These are phyloP conservation scores for Paraleonurus japonicus DNA, from an alignment of 257 asterid genomes.

Conservation along the genomic window DNA sequence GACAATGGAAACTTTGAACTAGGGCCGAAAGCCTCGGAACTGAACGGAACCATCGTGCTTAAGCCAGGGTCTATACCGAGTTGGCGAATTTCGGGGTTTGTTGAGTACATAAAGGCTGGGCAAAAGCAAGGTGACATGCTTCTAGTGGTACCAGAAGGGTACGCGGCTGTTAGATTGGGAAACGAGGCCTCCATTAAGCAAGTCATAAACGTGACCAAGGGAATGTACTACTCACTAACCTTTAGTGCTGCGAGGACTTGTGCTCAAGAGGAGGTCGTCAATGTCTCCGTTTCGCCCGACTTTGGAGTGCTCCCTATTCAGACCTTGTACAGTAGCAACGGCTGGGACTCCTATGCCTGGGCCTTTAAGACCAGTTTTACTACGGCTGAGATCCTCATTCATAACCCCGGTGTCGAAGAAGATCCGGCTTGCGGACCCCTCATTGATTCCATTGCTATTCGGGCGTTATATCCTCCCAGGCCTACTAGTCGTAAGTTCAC, in stretches of 20 bases:
- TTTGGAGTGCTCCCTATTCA: slow-evolving; percentile 78
- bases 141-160: slow-evolving; percentile 89
- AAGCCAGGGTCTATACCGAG: slow-evolving; percentile 68
- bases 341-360: slow-evolving; percentile 98
- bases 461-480: slow-evolving; percentile 73
- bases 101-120: slow-evolving; percentile 92
- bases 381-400: slow-evolving; percentile 58
- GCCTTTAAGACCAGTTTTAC: slow-evolving; percentile 52
- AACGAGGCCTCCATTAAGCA: slow-evolving; percentile 93
- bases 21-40: slow-evolving; percentile 47
- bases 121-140: slow-evolving; percentile 97
- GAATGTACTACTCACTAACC: slow-evolving; percentile 78
- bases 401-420: slow-evolving; percentile 87
- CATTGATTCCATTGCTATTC: slow-evolving; percentile 76
- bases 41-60: slow-evolving; percentile 69
- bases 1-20: slow-evolving; percentile 89
- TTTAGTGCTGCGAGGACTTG: slow-evolving; percentile 94
- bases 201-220: slow-evolving; percentile 53
- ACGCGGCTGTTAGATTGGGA: slow-evolving; percentile 84
- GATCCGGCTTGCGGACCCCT: slow-evolving; percentile 98
- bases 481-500: slow-evolving; percentile 66
- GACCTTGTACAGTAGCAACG: slow-evolving; percentile 81
- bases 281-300: slow-evolving; percentile 79
- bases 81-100: slow-evolving; percentile 77
- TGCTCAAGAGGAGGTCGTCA: slow-evolving; percentile 82